Conservation (phyloP, 139 green algal genomes). For the Chlamydomonas schloesseri region DNA sequence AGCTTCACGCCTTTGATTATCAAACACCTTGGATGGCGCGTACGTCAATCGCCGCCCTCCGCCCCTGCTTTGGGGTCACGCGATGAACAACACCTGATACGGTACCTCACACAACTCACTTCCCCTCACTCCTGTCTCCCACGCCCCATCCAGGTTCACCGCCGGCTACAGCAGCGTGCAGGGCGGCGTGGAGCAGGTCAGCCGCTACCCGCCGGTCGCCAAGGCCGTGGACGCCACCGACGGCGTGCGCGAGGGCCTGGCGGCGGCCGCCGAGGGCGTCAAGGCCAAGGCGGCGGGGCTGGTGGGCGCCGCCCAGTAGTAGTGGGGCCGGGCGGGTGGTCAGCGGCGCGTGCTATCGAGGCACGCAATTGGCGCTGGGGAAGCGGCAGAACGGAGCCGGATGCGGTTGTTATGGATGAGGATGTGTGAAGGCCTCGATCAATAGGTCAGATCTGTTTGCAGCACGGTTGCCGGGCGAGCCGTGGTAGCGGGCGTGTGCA, state of each 20-base stretch:
- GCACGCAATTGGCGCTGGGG: too few species aligned
- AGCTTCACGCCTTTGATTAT: too few species aligned
- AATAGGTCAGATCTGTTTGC: background rate
- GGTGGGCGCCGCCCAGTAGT: background rate
- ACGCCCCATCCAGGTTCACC: background rate
- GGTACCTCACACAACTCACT: too few species aligned
- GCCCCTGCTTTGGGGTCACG: too few species aligned
- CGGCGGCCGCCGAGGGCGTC: background rate
- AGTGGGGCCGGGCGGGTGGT: background rate
- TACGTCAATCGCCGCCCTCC: too few species aligned
- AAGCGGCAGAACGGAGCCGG: too few species aligned
- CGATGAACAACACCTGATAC: too few species aligned
- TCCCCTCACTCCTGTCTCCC: too few species aligned
- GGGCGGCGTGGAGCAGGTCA: conserved; percentile 18
- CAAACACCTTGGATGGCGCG: too few species aligned
- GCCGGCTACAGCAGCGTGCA: conserved; percentile 18
- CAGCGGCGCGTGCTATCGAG: background rate
- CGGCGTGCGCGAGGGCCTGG: background rate
- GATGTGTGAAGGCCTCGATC: background rate
- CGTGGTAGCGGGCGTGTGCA: too few species aligned
- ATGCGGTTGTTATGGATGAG: too few species aligned
- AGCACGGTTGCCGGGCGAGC: too few species aligned
- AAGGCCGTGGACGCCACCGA: background rate
- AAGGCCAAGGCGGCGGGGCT: background rate
- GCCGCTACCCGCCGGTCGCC: background rate